Percentiles rank a stretch among this genome's conserved stretches.
Conservation (phyloP, 2,329 filamentous ascomycete genomes). For the Graphilbum fragrans region DNA sequence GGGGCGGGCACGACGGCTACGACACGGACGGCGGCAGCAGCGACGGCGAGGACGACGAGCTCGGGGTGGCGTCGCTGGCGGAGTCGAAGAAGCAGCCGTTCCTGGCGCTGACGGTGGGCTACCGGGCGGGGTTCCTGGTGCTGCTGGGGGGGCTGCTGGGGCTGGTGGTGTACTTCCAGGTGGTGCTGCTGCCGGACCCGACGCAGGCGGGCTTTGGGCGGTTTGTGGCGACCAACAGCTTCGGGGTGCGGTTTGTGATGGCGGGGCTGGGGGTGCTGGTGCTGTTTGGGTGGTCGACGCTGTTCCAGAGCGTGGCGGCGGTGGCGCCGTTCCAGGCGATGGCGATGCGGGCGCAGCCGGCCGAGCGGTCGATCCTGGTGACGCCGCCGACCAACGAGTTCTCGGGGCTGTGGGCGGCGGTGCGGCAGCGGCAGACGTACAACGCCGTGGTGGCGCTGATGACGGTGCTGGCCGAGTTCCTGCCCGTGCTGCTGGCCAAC, state of each 20-base stretch:
- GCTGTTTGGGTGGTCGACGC: constrained; percentile 26
- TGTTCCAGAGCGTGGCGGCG: constrained; percentile 22
- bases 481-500: constrained; percentile 37
- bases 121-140: constrained; percentile 18
- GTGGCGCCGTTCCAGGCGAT: constrained; percentile 2
- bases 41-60: background rate
- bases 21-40: constrained; percentile 1
- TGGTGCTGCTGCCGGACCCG: constrained; percentile 11
- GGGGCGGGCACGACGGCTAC: constrained; percentile 5
- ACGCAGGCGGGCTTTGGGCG: constrained; percentile 15
- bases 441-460: constrained; percentile 21
- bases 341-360: constrained; percentile 17
- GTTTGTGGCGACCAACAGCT: constrained; percentile 25
- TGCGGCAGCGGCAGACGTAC: constrained; percentile 18
- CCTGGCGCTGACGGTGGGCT: constrained; percentile 21
- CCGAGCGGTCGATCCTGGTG: constrained; percentile 25
- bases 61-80: too few relatives aligned
- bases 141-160: constrained; percentile 21
- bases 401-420: constrained; percentile 26
- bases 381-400: constrained; percentile 30
- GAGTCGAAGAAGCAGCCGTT: constrained; percentile 16
- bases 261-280: constrained; percentile 27
- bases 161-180: constrained; percentile 28
- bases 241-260: constrained; percentile 30
- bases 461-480: constrained; percentile 33